Evolutionary conservation across 129 eudicot genomes (phyloP), one percentile per base, ranked within the genome.

Genomic region (Centella asiatica): DNA sequence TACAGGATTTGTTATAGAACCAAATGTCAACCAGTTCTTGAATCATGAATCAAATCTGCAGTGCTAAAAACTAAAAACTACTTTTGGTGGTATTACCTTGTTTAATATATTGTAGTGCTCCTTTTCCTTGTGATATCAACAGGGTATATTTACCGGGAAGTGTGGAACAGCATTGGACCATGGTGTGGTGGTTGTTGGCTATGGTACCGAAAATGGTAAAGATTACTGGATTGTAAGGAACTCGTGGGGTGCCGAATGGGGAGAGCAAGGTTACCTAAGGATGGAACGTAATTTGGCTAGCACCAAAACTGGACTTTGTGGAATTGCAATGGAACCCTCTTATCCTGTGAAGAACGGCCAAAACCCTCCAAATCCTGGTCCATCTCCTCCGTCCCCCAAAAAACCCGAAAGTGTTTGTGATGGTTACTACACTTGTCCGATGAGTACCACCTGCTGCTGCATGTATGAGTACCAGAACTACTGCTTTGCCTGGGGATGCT

Each of bases 171-270:
- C 74, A 6, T 54, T 86, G 18, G 98, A 86, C 76, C 95, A 90
- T 52, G 98, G 94, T 9, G 98, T 86, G 28, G 95, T 86, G 60
- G 98, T 67, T 40, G 98, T 90, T 32, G 98, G 98, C n/a, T 90
- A 90, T 44, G 94, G 98, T 27, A 65, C 85, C 20, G 95, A 86
- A 55, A 67, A 79, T 7, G 94, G 95, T 0, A 60, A 69, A 40
- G 95, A 83, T 52, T 86, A 90, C 57, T 90, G 98, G 98, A 73
- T 77, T 9, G 98, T 90, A 44, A 75, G 94, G 77, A 90, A 90
- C 71, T 90, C 98, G 27, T 90, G 98, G 98, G 98, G 98, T 20
- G 52, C 76, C 1, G 10, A 65, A 1, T 90, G 98, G 98, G 98
- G 95, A 0, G 98, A 90, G 54, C 57, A 80, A 0, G 98, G 98